Base-by-base conservation (phyloP, 1,284 basidiomycete genomes). In the Cutaneotrichosporon curvatum region DNA sequence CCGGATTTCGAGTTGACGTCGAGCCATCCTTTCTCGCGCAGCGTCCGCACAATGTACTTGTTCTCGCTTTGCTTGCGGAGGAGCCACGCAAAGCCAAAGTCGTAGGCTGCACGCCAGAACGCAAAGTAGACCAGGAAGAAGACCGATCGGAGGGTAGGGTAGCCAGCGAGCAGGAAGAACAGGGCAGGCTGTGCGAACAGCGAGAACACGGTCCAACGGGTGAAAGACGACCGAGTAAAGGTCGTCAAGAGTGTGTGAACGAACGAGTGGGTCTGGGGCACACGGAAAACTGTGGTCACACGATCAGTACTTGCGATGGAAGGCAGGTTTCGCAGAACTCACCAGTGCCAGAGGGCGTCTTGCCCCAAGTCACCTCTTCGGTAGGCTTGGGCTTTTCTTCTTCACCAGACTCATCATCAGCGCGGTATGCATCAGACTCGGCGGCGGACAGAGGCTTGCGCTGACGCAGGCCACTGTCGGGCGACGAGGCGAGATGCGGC, bases 191-290 rank as follows among this genome's bases (percentile, higher is more conserved):
- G 94, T 0, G 83, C 60, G 2, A 79, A 81, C 25, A 98, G 80
- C 4, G 89, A 77, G 4, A 78, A 78, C 20, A 97, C 74, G 52
- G 90, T 96, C 51, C 95, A 73, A 18, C 94, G 69, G 70, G 97
- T 94, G 43, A 98, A 75, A 56, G 92, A 85, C 30, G 90, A 92
- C 68, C 96, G 96, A 4, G 87, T 83, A 4, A 81, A 76, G 3
- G 92, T 95, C 64, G 91, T 81, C 65, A 95, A 87, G 20, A 98
- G 78, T 7, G 85, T 85, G 4, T 90, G 90, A 49, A 98, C 71
- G 49, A 97, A 90, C 67, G 95, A 90, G 66, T 95, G 88, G 0
- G 95, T 98, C 35, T 88, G 85, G 9, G 94, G 94, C 31, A 97
- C 91, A 45, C 81, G 80, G 68, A 98, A 98, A 11, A 95, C 91